phyloP scores from a whole-genome alignment of 257 asterid genomes.

The Solanum boliviense region DNA sequence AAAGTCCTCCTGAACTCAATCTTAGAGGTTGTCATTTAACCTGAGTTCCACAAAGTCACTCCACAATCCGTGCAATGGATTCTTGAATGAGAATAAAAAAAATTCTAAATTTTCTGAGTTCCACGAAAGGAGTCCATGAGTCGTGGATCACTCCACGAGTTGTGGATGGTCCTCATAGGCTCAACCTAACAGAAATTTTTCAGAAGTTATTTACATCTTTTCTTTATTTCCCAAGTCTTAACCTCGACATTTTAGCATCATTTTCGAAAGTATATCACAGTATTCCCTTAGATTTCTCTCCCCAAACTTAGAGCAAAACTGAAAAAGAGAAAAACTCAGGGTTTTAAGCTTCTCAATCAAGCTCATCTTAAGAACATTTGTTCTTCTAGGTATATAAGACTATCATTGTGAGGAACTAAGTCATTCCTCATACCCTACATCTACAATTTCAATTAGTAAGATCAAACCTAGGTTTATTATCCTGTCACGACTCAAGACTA shows the following conservation, averaged over 20 bases:
- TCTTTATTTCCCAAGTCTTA: background rate
- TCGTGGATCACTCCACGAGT: background rate
- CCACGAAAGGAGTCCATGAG: background rate
- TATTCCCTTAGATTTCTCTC: background rate
- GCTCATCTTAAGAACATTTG: background rate
- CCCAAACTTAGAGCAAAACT: background rate
- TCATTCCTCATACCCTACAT: background rate
- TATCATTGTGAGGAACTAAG: background rate
- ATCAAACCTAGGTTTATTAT: background rate
- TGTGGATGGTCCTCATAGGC: background rate
- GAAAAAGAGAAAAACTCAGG: background rate
- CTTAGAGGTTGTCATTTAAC: background rate
- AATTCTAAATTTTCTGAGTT: too few species aligned
- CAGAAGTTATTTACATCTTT: background rate
- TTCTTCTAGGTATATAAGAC: background rate
- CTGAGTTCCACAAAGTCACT: background rate
- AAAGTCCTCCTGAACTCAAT: background rate
- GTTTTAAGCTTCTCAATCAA: background rate
- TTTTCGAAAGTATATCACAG: background rate
- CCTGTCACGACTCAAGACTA: background rate
- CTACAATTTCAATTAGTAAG: too few species aligned
- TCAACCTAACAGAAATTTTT: accelerated
- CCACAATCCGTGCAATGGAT: background rate
- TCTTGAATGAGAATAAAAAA: background rate
- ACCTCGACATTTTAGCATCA: background rate